phyloP scores from a whole-genome alignment of 768 basidiomycete genomes.

The Xerocomellus amylosporus region DNA sequence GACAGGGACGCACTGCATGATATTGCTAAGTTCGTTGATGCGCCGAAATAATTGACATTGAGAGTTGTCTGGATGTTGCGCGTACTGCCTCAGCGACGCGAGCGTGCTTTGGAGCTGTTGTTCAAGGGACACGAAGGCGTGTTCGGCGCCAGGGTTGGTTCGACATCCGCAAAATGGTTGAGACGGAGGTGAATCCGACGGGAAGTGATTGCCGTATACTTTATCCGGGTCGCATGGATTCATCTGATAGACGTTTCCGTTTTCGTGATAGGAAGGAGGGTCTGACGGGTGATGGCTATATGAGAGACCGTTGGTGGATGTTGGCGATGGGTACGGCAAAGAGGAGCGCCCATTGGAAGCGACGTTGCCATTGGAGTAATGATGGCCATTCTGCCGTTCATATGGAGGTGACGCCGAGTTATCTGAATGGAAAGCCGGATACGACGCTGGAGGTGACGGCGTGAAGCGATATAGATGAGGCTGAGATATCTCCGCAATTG shows the following conservation, averaged over 20 bases:
- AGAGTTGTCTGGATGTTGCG: constrained; percentile 52
- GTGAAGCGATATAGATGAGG: constrained; percentile 68
- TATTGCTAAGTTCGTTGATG: constrained; percentile 57
- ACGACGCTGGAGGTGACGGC: constrained; percentile 55
- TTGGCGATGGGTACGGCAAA: constrained; percentile 35
- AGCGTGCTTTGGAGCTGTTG: constrained; percentile 62
- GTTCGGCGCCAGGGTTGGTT: constrained; percentile 54
- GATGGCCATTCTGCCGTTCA: constrained; percentile 35
- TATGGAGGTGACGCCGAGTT: constrained; percentile 35
- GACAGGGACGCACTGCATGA: constrained; percentile 59
- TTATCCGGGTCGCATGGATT: constrained; percentile 35
- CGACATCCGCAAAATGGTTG: constrained; percentile 59
- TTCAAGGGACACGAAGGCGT: constrained; percentile 58
- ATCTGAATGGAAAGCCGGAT: constrained; percentile 51
- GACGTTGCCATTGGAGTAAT: constrained; percentile 31
- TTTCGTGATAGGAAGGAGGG: constrained; percentile 34
- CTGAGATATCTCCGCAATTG: constrained; percentile 44
- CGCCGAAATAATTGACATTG: constrained; percentile 56
- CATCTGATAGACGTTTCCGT: constrained; percentile 37
- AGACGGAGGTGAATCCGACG: constrained; percentile 32
- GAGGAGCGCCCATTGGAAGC: constrained; percentile 27
- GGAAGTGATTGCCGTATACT: constrained; percentile 32
- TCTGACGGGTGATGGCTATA: constrained; percentile 34
- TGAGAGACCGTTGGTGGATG: constrained; percentile 33
- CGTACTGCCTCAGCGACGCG: constrained; percentile 56